Evolutionary conservation across 306 rosid species (phyloP).

Genomic region (Acacia acuminata): DNA sequence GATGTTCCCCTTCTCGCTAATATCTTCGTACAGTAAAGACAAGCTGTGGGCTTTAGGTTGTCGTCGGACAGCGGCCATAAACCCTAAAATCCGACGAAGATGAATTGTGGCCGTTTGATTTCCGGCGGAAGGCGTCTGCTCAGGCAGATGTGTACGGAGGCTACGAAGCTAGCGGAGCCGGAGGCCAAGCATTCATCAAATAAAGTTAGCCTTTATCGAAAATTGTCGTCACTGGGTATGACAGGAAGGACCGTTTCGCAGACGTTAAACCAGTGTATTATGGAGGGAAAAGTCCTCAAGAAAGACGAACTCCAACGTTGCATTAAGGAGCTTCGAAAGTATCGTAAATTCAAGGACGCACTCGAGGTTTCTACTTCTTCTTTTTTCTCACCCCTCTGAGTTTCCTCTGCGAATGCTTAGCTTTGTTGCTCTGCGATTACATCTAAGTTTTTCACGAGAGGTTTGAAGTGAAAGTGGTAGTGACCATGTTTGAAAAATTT

Average conservation of each 20-base stretch:
- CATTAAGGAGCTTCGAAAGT: constrained; percentile 66
- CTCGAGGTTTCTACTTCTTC: constrained; percentile 57
- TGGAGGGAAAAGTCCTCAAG: constrained; percentile 54
- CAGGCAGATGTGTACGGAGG: constrained; percentile 44
- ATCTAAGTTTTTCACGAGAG: background rate
- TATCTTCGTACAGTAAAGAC: background rate
- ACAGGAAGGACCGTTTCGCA: constrained; percentile 59
- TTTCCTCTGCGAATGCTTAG: background rate
- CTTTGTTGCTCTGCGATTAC: background rate
- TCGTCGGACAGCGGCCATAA: background rate
- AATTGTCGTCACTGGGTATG: constrained; percentile 56
- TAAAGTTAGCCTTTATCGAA: constrained; percentile 43
- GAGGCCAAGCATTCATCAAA: constrained; percentile 14
- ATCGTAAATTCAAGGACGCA: constrained; percentile 49
- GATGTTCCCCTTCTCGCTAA: no score
- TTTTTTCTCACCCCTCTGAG: background rate
- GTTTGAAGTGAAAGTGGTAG: background rate
- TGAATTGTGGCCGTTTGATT: constrained; percentile 47
- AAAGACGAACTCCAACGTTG: constrained; percentile 50
- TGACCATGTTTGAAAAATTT: background rate
- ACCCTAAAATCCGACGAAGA: constrained; percentile 39
- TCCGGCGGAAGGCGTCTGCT: constrained; percentile 36
- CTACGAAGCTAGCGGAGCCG: background rate
- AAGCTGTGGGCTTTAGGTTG: background rate
- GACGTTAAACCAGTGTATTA: constrained; percentile 58